Evolutionary conservation across 148 eudicot genomes (phyloP).

Genomic region (Rhododendron griersonianum): DNA sequence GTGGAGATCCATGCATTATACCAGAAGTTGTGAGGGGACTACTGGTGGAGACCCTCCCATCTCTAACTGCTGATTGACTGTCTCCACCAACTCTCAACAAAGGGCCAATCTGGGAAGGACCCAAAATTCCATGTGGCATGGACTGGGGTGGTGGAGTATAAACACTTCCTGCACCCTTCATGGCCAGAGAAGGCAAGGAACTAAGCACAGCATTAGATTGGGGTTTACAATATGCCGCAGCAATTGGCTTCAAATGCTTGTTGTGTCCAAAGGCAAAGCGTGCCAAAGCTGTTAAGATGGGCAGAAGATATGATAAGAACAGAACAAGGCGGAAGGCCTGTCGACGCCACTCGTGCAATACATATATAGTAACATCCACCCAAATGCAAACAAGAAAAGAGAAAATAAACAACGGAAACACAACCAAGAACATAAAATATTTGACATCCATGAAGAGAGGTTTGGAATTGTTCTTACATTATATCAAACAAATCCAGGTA

Average conservation of each 20-base stretch:
- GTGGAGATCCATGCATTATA: constrained; percentile 87
- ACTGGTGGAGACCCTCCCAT: constrained; percentile 78
- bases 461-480: neutral
- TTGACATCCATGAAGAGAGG: neutral
- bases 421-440: neutral
- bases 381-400: neutral
- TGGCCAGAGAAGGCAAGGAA: constrained; percentile 54
- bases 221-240: constrained; percentile 76
- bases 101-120: constrained; percentile 67
- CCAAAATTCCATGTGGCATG: constrained; percentile 52
- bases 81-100: constrained; percentile 61
- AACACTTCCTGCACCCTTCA: constrained; percentile 61
- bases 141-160: constrained; percentile 57
- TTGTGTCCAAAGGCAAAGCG: constrained; percentile 95
- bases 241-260: constrained; percentile 79
- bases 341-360: neutral
- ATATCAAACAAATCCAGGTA: neutral
- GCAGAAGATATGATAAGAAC: neutral
- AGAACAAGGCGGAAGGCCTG: neutral
- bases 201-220: constrained; percentile 67
- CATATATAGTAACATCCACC: neutral
- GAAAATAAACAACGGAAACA: neutral
- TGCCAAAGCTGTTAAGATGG: constrained; percentile 62
- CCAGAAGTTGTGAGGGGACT: constrained; percentile 78
- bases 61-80: constrained; percentile 48